Evolutionary conservation across 257 asterid species (phyloP), one percentile per base, ranked within the genome.

Genomic region (Cinchona pubescens): DNA sequence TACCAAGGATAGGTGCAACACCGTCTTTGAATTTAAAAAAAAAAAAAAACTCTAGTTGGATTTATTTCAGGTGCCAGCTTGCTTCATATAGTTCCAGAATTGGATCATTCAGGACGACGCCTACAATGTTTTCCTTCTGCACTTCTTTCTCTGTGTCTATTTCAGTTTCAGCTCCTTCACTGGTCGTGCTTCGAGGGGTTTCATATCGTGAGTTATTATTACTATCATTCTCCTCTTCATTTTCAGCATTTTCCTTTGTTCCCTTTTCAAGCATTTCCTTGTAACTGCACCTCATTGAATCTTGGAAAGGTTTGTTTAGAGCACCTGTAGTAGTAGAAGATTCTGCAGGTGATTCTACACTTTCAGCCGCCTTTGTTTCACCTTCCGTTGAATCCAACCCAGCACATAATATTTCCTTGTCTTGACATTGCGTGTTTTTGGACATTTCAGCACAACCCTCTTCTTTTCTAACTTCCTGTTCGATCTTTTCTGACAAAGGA

Each of bases 241-340:
- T 21, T 40, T 83, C 79, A 0, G n/a, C 56, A 3, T 67, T 75
- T 48, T 74, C 83, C n/a, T 75, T 83, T 29, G 48, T 51, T 15
- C 83, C 83, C 76, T 42, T 84, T 80, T 84, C 80, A 1, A 87
- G 86, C 25, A 83, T 66, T 45, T 86, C 90, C 86, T 88, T 88
- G 27, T 88, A 87, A n/a, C 77, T 85, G 66, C 82, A 80, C 76
- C 76, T 88, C 27, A 42, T 40, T 19, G 55, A 85, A 7, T 74
- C 80, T 15, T 79, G 79, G 0, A 83, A 69, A 21, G 79, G 65
- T 12, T 58, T 85, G 62, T 56, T 5, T 6, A n/a, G 59, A 2
- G 73, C 45, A 38, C 75, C 55, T n/a, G n/a, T n/a, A n/a, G n/a
- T n/a, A 6, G 68, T 66, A 0, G 89, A 84, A 7, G 86, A 80